Evolutionary conservation across 179 eudicot genomes (phyloP).

Genomic region (Vitellaria paradoxa): DNA sequence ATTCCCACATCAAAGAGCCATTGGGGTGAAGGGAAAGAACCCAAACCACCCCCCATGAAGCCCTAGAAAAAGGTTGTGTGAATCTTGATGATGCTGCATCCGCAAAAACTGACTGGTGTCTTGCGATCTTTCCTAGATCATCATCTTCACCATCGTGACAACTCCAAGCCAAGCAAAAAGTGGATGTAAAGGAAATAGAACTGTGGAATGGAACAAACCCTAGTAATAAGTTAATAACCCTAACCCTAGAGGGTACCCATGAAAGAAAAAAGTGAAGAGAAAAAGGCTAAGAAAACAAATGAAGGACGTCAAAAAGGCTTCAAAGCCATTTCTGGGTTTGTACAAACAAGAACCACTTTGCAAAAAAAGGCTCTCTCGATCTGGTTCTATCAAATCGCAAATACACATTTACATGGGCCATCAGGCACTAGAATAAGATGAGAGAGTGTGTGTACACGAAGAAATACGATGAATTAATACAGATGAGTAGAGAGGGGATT

Average conservation of each 20-base stretch:
- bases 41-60: constrained; percentile 3
- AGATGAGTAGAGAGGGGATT: background rate
- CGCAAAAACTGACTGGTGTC: constrained; percentile 45
- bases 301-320: background rate
- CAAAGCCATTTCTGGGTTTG: background rate
- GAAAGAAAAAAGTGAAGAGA: background rate
- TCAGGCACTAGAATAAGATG: background rate
- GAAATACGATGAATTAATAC: background rate
- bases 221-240: constrained; percentile 18
- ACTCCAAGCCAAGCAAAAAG: background rate
- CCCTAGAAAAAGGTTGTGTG: constrained; percentile 29
- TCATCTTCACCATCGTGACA: background rate
- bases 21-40: background rate
- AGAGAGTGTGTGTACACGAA: background rate
- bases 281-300: constrained; percentile 6
- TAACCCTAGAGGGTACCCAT: constrained; percentile 22
- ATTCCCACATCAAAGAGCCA: constrained; percentile 41
- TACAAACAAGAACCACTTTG: background rate
- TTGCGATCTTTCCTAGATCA: background rate
- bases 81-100: constrained; percentile 76
- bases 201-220: background rate
- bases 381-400: no score
- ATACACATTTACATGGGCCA: no score
- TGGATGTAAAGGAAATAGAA: background rate
- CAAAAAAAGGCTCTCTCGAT: background rate